Base-by-base conservation (phyloP, 2,329 filamentous ascomycete genomes). In the Penicillium brevicompactum region DNA sequence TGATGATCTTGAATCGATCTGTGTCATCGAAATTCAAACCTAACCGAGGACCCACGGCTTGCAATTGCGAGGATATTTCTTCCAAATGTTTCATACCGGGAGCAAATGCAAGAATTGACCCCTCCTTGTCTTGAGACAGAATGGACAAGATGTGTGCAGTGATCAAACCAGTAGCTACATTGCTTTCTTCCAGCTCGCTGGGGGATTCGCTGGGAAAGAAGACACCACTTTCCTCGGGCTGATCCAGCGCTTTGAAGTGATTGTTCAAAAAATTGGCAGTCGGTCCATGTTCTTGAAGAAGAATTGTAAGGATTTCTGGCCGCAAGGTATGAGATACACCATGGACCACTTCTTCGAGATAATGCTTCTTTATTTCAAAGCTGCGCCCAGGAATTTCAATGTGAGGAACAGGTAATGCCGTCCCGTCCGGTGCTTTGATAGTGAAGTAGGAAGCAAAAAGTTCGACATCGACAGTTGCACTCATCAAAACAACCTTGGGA, bases 401-500 rank as follows among this genome's bases (percentile, higher is more conserved):
- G 24, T 71, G 65, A 24, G 77, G 78, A 55, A 77, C 79, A 50
- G 62, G 65, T 6, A 68, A 46, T n/a, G 58, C 45, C 2, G 52
- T 54, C n/a, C 71, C 72, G 47, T 70, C 63, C n/a, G 60, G 42
- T n/a, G 65, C 59, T 21, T 58, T 60, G 43, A 65, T 66, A 27
- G 63, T 55, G 49, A 81, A 78, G 62, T 82, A 82, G 2, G 69
- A 67, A 14, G 77, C 69, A 57, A 82, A 78, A 2, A 79, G 67
- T 42, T 76, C 69, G 10, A 72, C 69, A 53, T 81, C 74, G 55
- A 80, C 64, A 13, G 78, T 80, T 8, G 79, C 78, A 60, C 78
- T 80, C 79, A 81, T 81, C 24, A 82, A 63, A 11, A 80, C 70
- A 18, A 82, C 61, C 58, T 77, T 79, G 3, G 80, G 78, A 13